Conservation (phyloP, 306 rosid species). For the Ziziphus jujuba region DNA sequence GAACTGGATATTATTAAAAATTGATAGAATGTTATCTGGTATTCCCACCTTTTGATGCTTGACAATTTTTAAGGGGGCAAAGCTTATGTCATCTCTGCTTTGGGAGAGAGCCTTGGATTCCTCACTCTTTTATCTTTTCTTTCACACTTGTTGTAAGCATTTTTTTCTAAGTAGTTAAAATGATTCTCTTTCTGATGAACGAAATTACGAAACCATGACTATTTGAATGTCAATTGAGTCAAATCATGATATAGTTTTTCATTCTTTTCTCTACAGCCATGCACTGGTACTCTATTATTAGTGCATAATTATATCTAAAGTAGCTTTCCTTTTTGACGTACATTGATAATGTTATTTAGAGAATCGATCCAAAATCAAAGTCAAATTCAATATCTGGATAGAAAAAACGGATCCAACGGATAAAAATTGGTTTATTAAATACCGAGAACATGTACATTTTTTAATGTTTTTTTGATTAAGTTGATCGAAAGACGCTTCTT, state of each 20-base stretch:
- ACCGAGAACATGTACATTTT: too few species aligned
- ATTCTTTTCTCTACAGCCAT: neutral
- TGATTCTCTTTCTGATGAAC: conserved; percentile 11
- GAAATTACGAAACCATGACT: neutral
- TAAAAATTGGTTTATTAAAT: too few species aligned
- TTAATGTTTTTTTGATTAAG: too few species aligned
- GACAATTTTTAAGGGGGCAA: conserved; percentile 38
- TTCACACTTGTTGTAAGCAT: conserved; percentile 20
- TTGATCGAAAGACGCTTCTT: too few species aligned
- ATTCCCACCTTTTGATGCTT: conserved; percentile 48
- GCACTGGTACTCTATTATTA: neutral
- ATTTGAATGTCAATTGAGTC: neutral
- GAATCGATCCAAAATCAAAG: too few species aligned
- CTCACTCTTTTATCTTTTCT: conserved; percentile 20
- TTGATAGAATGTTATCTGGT: conserved; percentile 26
- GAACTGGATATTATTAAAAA: conserved; percentile 30
- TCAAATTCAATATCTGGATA: too few species aligned
- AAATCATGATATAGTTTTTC: neutral
- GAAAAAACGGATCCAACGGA: too few species aligned
- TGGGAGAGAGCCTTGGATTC: conserved; percentile 42
- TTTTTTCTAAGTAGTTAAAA: neutral
- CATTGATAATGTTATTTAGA: neutral
- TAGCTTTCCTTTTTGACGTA: neutral
- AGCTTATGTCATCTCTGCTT: conserved; percentile 46
- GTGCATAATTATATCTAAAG: neutral